phyloP scores from a whole-genome alignment of 2,329 filamentous ascomycete species.

The Pseudogymnoascus sp. region DNA sequence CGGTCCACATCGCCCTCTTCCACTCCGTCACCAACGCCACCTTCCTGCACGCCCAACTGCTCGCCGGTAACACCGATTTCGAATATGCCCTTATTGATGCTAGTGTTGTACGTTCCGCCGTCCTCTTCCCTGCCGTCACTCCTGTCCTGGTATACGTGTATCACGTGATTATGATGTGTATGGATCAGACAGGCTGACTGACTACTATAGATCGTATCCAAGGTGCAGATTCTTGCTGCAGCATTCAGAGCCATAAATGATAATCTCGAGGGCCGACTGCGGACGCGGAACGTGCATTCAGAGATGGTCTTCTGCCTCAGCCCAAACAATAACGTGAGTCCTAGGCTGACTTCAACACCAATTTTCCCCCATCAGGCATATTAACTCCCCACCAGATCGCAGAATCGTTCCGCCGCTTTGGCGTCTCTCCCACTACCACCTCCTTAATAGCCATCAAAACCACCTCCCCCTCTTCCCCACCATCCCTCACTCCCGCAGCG shows the following conservation, averaged over 20 bases:
- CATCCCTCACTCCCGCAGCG: constrained; percentile 39
- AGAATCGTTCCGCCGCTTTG: constrained; percentile 83
- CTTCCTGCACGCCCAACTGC: constrained; percentile 72
- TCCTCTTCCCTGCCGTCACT: neutral
- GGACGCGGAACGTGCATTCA: constrained; percentile 45
- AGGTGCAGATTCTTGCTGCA: constrained; percentile 39
- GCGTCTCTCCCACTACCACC: constrained; percentile 62
- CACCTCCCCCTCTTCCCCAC: constrained; percentile 40
- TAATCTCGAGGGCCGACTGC: constrained; percentile 33
- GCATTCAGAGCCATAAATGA: constrained; percentile 43
- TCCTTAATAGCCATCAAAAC: constrained; percentile 77
- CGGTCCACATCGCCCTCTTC: constrained; percentile 68
- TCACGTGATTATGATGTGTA: constrained; percentile 17
- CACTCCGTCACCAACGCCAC: constrained; percentile 65
- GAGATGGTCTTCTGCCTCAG: constrained; percentile 48
- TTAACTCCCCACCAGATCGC: constrained; percentile 54
- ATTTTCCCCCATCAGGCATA: neutral
- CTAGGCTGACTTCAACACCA: neutral
- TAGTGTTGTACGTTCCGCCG: constrained; percentile 47
- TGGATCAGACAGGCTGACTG: neutral
- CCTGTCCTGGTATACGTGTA: neutral
- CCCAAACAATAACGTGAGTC: constrained; percentile 44
- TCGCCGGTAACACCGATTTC: constrained; percentile 74
- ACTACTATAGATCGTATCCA: constrained; percentile 36
- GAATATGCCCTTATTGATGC: constrained; percentile 95